A percentile compares a stretch with the other conserved stretches of the same genome.
Evolutionary conservation across 2,329 filamentous ascomycete species (phyloP).

Genomic region (Nannizziopsis barbatae): DNA sequence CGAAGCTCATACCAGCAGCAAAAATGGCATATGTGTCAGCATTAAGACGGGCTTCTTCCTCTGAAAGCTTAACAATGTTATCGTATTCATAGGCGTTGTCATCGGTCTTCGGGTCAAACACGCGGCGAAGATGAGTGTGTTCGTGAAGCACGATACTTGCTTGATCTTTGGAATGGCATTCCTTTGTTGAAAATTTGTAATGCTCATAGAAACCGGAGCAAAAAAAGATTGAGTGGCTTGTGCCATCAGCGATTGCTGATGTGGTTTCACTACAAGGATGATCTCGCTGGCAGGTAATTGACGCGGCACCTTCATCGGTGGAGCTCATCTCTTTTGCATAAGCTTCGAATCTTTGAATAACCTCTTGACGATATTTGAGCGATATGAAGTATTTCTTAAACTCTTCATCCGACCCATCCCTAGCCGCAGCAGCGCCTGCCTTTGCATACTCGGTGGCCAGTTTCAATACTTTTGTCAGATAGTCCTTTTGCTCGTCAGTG

Average conservation of each 20-base stretch:
- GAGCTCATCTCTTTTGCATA: too few relatives aligned
- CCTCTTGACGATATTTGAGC: too few relatives aligned
- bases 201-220: conserved; percentile 34
- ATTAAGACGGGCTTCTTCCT: conserved; percentile 46
- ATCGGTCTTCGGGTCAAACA: conserved; percentile 44
- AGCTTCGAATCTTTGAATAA: too few relatives aligned
- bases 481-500: conserved; percentile 30
- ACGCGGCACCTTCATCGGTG: too few relatives aligned
- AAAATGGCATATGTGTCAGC: conserved; percentile 51
- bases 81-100: conserved; percentile 51
- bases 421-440: conserved; percentile 40
- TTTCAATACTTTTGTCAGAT: neutral
- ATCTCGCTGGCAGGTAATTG: too few relatives aligned
- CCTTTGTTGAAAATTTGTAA: conserved; percentile 20
- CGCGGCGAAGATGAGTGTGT: conserved; percentile 49
- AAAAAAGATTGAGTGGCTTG: conserved; percentile 40
- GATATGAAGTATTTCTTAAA: too few relatives aligned
- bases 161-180: conserved; percentile 55
- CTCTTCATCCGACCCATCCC: neutral
- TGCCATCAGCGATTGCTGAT: conserved; percentile 46
- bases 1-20: conserved; percentile 33
- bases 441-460: conserved; percentile 26
- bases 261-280: conserved; percentile 27
- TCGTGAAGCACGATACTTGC: conserved; percentile 56
- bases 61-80: conserved; percentile 36